Evolutionary conservation across 2,329 filamentous ascomycete species (phyloP), one percentile per base, ranked within the genome.

Genomic region (Claviceps maximensis): DNA sequence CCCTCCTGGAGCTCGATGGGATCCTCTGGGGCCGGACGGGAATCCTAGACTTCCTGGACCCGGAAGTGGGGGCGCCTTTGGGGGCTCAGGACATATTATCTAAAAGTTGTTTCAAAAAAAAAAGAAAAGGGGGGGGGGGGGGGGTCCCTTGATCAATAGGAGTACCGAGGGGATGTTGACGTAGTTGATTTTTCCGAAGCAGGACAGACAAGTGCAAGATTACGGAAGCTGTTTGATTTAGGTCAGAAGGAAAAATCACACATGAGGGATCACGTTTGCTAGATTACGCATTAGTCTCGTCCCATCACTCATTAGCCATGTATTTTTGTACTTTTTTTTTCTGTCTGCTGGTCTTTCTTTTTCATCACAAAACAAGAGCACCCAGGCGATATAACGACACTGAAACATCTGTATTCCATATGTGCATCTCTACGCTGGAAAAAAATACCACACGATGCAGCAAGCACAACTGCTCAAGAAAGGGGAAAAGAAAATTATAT

Each of bases 1-100:
- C 29, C 93, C 93, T 4, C 89, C 89, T 2, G 93, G 93, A 1
- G 85, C 89, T n/a, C 76, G 93, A 58, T 97, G 89, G 71, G 93
- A 97, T 72, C 91, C 91, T 2, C 70, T 90, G 23, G 87, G 86
- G 0, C 89, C 88, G 0, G 84, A 85, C 0, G 73, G 71, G 1
- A 60, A 66, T 2, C 75, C 75, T 4, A 63, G 74, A 47, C 71
- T 75, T 49, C 71, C 72, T 6, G 74, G 75, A 1, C 69, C 68
- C 1, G 69, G 73, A 7, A 66, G 68, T 40, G 64, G 71, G 49
- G 60, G 69, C 45, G 64, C 70, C 5, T 72, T 70, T 58, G 72
- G 71, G 17, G 67, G 67, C 0, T 64, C 66, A 25, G 63, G 65
- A 25, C 53, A 58, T 44, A 65, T 70, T 55, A 62, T 70, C 53